A percentile compares a stretch with the other conserved stretches of the same genome.
Evolutionary conservation across 352 stramenopile species (phyloP).

Genomic region (Phytophthora sojae): DNA sequence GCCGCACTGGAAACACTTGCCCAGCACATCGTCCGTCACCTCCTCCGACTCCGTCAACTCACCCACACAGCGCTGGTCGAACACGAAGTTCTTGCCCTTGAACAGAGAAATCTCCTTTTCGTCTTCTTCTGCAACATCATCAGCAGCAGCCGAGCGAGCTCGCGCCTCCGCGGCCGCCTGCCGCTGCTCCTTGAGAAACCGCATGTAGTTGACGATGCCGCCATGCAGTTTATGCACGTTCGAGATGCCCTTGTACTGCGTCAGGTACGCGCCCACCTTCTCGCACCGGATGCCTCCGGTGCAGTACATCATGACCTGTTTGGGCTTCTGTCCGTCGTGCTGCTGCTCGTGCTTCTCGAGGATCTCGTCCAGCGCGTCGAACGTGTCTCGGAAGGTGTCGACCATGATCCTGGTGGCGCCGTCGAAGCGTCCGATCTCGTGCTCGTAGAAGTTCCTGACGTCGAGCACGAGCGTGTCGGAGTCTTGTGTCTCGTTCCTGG

Average conservation of each 20-base stretch:
- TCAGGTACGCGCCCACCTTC: slow-evolving; percentile 74
- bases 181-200: slow-evolving; percentile 51
- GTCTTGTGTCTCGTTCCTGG: slow-evolving; percentile 36
- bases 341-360: slow-evolving; percentile 39
- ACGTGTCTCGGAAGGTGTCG: slow-evolving; percentile 68
- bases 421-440: slow-evolving; percentile 64
- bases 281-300: slow-evolving; percentile 72
- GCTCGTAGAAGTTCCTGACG: slow-evolving; percentile 67
- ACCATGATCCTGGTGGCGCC: slow-evolving; percentile 65
- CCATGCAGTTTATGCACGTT: slow-evolving; percentile 67
- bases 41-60: slow-evolving; percentile 46
- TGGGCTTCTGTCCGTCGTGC: slow-evolving; percentile 43
- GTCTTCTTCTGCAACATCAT: slow-evolving; percentile 23
- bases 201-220: slow-evolving; percentile 71
- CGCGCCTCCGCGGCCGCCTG: slow-evolving; percentile 14
- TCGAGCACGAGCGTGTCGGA: slow-evolving; percentile 47
- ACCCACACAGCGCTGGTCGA: slow-evolving; percentile 75
- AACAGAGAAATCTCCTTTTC: slow-evolving; percentile 38
- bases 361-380: slow-evolving; percentile 59
- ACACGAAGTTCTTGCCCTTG: slow-evolving; percentile 80
- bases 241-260: slow-evolving; percentile 59
- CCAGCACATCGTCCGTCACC: slow-evolving; percentile 71
- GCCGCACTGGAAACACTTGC: slow-evolving; percentile 68
- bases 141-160: slow-evolving; percentile 4
- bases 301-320: slow-evolving; percentile 71